A percentile compares a stretch with the other conserved stretches of the same genome.
phyloP scores from a whole-genome alignment of 1,139 yeast species.

The Citeromyces siamensis region DNA sequence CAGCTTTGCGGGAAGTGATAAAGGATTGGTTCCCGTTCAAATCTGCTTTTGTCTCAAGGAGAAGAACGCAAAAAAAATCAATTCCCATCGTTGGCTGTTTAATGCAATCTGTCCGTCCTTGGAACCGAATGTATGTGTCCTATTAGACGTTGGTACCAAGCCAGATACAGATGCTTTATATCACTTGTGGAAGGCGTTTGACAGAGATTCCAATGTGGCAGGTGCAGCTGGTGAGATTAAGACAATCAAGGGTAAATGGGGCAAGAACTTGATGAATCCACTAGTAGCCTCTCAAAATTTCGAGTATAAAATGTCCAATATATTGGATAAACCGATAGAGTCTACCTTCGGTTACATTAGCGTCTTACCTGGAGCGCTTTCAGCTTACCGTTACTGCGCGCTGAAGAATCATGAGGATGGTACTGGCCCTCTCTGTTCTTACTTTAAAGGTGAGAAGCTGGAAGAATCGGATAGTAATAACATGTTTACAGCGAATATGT shows the following conservation, averaged over 20 bases:
- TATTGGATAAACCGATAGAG: conserved; percentile 89
- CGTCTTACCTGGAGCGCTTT: conserved; percentile 92
- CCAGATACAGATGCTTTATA: conserved; percentile 79
- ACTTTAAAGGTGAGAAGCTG: conserved; percentile 80
- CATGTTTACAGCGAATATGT: conserved; percentile 94
- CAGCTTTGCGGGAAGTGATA: conserved; percentile 58
- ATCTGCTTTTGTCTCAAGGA: conserved; percentile 84
- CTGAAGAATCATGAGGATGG: conserved; percentile 79
- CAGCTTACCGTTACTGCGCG: conserved; percentile 90
- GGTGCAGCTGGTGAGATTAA: conserved; percentile 98
- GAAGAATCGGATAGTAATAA: conserved; percentile 46
- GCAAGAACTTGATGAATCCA: conserved; percentile 74
- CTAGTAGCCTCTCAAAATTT: conserved; percentile 94
- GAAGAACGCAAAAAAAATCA: conserved; percentile 77
- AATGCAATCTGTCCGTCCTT: conserved; percentile 85
- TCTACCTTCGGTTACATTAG: conserved; percentile 87
- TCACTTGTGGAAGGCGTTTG: conserved; percentile 94
- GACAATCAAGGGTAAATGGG: conserved; percentile 84
- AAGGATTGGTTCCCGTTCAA: conserved; percentile 87
- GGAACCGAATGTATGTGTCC: conserved; percentile 77
- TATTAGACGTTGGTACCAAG: conserved; percentile 88
- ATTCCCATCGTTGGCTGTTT: conserved; percentile 92
- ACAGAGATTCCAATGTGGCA: conserved; percentile 89
- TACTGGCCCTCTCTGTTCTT: conserved; percentile 80
- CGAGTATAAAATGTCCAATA: conserved; percentile 93